Percentiles rank a stretch among this genome's conserved stretches.
These are phyloP conservation scores for Trifolium fragiferum DNA, from an alignment of 306 rosid genomes.

Conservation along the genomic window DNA sequence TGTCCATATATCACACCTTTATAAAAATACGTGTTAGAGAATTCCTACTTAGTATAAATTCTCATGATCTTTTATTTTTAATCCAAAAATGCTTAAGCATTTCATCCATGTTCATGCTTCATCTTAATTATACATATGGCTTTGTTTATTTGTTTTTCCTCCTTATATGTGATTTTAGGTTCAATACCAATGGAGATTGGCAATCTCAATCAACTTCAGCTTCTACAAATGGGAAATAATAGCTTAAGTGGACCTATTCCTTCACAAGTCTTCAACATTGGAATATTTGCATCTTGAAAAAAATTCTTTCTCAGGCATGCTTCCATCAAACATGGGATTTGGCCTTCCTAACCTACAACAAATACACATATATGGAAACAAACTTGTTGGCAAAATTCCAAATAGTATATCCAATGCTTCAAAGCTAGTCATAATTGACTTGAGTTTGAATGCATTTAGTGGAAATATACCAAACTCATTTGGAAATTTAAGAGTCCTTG, in stretches of 20 bases:
- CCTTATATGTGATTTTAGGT: conserved; percentile 28
- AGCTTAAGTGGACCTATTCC: conserved; percentile 35
- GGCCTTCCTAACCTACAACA: conserved; percentile 26
- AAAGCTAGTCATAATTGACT: not conserved
- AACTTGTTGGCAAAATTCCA: conserved; percentile 38
- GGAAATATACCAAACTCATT: conserved; percentile 28
- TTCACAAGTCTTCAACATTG: conserved; percentile 30
- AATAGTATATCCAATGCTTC: conserved; percentile 41
- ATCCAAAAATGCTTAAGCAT: not conserved
- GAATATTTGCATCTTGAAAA: not conserved
- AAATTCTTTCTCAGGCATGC: conserved; percentile 37
- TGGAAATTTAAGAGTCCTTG: conserved; percentile 24
- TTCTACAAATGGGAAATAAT: not conserved
- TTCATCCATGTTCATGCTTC: conserved; percentile 8
- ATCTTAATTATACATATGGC: not conserved
- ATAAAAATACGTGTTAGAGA: no score
- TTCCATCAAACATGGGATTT: conserved; percentile 35
- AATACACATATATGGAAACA: conserved; percentile 6
- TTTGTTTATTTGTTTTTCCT: not conserved
- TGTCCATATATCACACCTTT: no score
- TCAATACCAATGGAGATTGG: conserved; percentile 39
- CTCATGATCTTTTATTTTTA: no score
- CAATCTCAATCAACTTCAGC: conserved; percentile 17
- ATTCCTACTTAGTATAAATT: no score
- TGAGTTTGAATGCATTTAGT: conserved; percentile 3